phyloP scores from a whole-genome alignment of 2,329 filamentous ascomycete species.

The Aquanectria penicillioides region DNA sequence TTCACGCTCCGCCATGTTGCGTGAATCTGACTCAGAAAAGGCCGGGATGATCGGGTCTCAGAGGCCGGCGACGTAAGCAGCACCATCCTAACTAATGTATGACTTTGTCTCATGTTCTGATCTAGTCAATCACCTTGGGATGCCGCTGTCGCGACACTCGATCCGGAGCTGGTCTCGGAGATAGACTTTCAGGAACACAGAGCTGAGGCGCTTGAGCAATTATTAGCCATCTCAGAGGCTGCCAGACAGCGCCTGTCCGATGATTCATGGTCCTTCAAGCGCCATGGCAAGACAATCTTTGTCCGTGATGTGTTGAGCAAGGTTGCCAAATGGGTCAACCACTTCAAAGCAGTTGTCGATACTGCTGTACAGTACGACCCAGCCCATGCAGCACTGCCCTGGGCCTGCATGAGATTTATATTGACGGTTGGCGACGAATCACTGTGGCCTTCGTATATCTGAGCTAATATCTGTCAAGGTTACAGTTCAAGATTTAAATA shows the following conservation, averaged over 20 bases:
- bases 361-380: neutral
- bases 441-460: neutral
- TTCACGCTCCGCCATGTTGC: too few relatives aligned
- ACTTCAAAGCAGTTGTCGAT: conserved; percentile 13
- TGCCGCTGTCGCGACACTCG: neutral
- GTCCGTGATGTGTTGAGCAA: conserved; percentile 19
- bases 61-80: too few relatives aligned
- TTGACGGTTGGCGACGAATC: neutral
- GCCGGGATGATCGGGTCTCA: too few relatives aligned
- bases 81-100: too few relatives aligned
- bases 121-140: too few relatives aligned
- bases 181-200: neutral
- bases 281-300: conserved; percentile 8
- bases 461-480: neutral
- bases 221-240: neutral
- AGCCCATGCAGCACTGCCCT: conserved; percentile 1
- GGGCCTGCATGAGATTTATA: neutral
- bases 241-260: neutral
- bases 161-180: neutral
- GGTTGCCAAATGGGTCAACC: conserved; percentile 14
- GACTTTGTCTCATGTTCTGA: too few relatives aligned
- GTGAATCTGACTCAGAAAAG: too few relatives aligned
- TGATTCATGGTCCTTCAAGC: conserved; percentile 22
- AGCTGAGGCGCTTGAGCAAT: neutral
- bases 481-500: neutral